phyloP scores from a whole-genome alignment of 2,329 filamentous ascomycete genomes.

The Shiraia bambusicola region DNA sequence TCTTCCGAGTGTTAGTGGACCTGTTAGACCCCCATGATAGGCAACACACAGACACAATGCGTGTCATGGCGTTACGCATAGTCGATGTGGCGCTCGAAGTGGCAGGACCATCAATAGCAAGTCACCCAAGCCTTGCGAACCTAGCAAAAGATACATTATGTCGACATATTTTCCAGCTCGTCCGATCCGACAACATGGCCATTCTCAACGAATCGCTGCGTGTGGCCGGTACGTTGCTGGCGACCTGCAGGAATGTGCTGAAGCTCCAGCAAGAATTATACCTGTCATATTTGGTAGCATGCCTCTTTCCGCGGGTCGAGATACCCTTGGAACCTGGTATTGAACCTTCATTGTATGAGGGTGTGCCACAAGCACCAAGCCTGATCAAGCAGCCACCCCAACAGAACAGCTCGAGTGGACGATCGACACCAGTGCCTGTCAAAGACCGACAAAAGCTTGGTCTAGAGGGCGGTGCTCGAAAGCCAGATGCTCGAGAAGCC shows the following conservation, averaged over 20 bases:
- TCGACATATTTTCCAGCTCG: constrained; percentile 91
- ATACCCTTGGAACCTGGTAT: constrained; percentile 90
- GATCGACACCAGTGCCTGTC: constrained; percentile 85
- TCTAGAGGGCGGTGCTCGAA: constrained; percentile 85
- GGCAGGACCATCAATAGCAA: constrained; percentile 89
- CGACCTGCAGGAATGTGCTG: constrained; percentile 84
- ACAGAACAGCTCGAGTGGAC: constrained; percentile 67
- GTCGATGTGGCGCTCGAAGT: constrained; percentile 97
- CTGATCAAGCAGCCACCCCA: constrained; percentile 77
- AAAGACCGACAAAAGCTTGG: constrained; percentile 92
- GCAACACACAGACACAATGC: constrained; percentile 90
- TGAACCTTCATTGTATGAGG: constrained; percentile 86
- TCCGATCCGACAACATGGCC: constrained; percentile 93
- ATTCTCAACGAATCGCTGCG: constrained; percentile 90
- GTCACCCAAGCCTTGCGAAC: constrained; percentile 81
- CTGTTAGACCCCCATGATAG: constrained; percentile 90
- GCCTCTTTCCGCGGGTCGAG: constrained; percentile 88
- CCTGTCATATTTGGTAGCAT: constrained; percentile 89
- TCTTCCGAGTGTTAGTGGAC: constrained; percentile 91
- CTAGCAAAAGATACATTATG: constrained; percentile 93
- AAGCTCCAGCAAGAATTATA: constrained; percentile 97
- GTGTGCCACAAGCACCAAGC: constrained; percentile 88
- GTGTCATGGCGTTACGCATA: constrained; percentile 95
- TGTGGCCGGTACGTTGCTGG: constrained; percentile 85
- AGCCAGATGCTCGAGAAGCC: constrained; percentile 92